phyloP scores from a whole-genome alignment of 768 basidiomycete genomes.

The Psilocybe cyanescens region DNA sequence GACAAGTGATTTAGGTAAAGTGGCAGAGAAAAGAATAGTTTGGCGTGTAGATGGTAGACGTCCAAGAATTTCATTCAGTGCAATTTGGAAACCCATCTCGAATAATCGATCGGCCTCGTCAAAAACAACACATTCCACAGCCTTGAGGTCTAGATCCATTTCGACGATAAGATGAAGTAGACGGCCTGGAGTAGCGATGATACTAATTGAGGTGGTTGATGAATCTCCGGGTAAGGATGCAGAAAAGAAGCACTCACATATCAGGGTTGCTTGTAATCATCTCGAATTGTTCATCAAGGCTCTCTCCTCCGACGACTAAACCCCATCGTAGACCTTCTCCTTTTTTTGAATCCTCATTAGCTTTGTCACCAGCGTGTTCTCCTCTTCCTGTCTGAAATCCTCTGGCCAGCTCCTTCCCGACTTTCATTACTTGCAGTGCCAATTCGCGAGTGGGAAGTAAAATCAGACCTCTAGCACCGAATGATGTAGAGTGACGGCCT shows the following conservation, averaged over 20 bases:
- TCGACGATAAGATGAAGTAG: conserved; percentile 96
- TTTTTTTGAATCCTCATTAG: conserved; percentile 55
- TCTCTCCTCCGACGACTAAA: conserved; percentile 93
- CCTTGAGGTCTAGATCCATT: conserved; percentile 91
- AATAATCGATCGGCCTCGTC: conserved; percentile 99
- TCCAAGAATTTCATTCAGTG: conserved; percentile 88
- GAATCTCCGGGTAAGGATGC: conserved; percentile 8
- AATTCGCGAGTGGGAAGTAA: conserved; percentile 93
- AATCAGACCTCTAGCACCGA: conserved; percentile 87
- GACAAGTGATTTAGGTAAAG: conserved; percentile 92
- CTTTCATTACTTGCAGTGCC: conserved; percentile 90
- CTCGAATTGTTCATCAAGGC: conserved; percentile 94
- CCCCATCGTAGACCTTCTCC: conserved; percentile 83
- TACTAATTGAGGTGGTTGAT: conserved; percentile 47
- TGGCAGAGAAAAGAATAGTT: conserved; percentile 95
- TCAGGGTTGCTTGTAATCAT: conserved; percentile 95
- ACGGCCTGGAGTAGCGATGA: conserved; percentile 98
- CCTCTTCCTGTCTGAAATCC: conserved; percentile 70
- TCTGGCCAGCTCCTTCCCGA: conserved; percentile 91
- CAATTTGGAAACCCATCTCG: conserved; percentile 96
- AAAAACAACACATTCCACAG: conserved; percentile 89
- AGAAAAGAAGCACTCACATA: conserved; percentile 61
- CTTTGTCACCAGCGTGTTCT: conserved; percentile 79
- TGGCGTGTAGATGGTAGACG: conserved; percentile 88
- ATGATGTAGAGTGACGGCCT: conserved; percentile 75